A percentile compares a stretch with the other conserved stretches of the same genome.
These are phyloP conservation scores for Claviceps sorghi DNA, from an alignment of 2,329 filamentous ascomycete species.

Conservation along the genomic window DNA sequence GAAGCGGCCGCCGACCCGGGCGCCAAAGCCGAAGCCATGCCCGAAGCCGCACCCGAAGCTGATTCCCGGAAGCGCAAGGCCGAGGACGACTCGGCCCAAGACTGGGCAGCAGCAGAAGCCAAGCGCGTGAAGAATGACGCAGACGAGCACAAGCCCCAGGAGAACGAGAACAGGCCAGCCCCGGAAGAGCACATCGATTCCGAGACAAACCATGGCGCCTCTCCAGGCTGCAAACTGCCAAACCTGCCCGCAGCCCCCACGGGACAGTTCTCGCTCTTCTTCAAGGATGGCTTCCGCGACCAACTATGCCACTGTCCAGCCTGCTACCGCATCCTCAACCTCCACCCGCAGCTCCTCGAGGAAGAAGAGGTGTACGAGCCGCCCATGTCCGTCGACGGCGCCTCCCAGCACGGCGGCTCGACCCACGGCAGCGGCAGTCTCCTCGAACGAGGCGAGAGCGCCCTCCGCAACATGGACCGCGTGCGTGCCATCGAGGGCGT, in stretches of 20 bases:
- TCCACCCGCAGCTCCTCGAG: conserved; percentile 71
- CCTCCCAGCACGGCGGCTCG: conserved; percentile 38
- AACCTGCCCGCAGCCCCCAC: conserved; percentile 40
- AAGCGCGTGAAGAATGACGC: conserved; percentile 40
- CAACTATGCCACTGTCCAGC: conserved; percentile 65
- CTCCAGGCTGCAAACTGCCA: conserved; percentile 41
- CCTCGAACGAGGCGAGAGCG: conserved; percentile 82
- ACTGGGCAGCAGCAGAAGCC: conserved; percentile 16
- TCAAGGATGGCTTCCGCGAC: conserved; percentile 64
- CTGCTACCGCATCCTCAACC: conserved; percentile 62
- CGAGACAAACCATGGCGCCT: conserved; percentile 4
- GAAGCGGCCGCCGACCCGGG: background rate
- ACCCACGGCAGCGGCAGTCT: conserved; percentile 65
- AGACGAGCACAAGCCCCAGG: background rate
- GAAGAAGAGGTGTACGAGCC: conserved; percentile 93
- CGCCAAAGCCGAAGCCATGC: conserved; percentile 2
- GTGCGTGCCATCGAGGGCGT: conserved; percentile 90
- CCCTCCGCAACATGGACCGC: conserved; percentile 79
- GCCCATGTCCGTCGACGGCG: conserved; percentile 54
- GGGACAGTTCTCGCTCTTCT: conserved; percentile 65
- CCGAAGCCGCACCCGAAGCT: background rate
- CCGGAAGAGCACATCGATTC: background rate
- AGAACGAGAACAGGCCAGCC: background rate
- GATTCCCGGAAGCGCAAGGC: conserved; percentile 52
- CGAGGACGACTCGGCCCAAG: conserved; percentile 31